Evolutionary conservation across 495 filamentous ascomycete species (phyloP), one percentile per base, ranked within the genome.

Genomic region (Aspergillus bridgeri): DNA sequence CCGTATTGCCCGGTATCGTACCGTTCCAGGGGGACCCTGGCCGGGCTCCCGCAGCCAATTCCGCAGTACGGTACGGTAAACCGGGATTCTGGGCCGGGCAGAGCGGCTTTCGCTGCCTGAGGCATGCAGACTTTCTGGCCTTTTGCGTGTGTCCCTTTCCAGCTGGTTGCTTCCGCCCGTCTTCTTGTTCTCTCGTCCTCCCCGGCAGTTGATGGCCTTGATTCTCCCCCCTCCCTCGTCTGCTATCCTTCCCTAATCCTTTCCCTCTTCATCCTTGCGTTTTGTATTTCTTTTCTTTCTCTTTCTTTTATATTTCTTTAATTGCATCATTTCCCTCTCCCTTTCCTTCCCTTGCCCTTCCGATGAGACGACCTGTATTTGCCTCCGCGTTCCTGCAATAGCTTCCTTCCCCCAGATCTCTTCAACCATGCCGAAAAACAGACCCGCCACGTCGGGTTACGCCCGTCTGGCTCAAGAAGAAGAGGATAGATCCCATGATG

Each of bases 401-500:
- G 46, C 42, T 25, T 7, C 48, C 6, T 46, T 44, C 44, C 57
- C 33, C 25, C 60, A 38, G 33, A 38, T 15, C 17, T 1, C 33
- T 38, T 38, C 7, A 38, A 60, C 45, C 56, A 83, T 83, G 80
- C 79, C 80, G 48, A 81, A 80, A 65, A 73, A 74, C 45, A 73
- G 88, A 59, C 89, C 89, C 47, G 81, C 89, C 38, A 92, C 89
- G 13, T 96, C 91, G 42, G 92, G 92, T 60, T 97, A 97, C 74
- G 92, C 91, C 62, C 87, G 89, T 58, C 86, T 97, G 58, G 91
- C 90, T 52, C 92, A 97, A 74, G 92, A 90, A 58, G 92, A 96
- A 71, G 87, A 92, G 62, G 81, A 85, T 56, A 72, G 76, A 62
- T 69, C 70, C 48, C 75, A 74, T 49, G 71, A 77, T 52, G 62